These are phyloP conservation scores for Fomitopsis schrenkii DNA, from an alignment of 1,284 basidiomycete species.

Conservation along the genomic window DNA sequence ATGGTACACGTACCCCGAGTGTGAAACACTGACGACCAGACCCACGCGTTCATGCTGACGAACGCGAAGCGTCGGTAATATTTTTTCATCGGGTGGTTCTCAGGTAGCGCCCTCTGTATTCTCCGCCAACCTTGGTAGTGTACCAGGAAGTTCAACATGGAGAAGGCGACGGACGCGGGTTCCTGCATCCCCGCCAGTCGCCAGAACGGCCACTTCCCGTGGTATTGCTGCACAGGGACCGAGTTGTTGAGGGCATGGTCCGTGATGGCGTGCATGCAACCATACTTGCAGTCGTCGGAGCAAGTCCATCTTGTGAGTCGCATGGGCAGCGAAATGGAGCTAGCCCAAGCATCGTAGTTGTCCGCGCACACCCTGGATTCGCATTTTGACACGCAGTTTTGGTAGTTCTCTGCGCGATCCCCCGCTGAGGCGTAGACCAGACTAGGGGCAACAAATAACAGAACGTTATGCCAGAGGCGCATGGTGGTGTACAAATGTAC, in stretches of 20 bases:
- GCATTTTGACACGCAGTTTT: slow-evolving; percentile 24
- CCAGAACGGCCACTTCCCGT: slow-evolving; percentile 98
- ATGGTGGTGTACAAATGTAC: background rate
- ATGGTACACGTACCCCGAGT: slow-evolving; percentile 62
- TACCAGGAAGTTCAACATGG: slow-evolving; percentile 76
- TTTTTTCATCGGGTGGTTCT: slow-evolving; percentile 62
- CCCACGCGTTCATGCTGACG: slow-evolving; percentile 87
- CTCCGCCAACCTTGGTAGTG: slow-evolving; percentile 59
- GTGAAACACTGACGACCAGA: slow-evolving; percentile 92
- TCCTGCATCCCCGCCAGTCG: slow-evolving; percentile 87
- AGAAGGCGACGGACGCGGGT: slow-evolving; percentile 90
- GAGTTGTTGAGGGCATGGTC: slow-evolving; percentile 46
- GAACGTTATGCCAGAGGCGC: background rate
- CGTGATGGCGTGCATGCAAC: slow-evolving; percentile 85
- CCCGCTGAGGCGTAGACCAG: slow-evolving; percentile 24
- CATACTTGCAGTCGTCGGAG: slow-evolving; percentile 84
- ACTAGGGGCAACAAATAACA: slow-evolving; percentile 5
- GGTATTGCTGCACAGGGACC: slow-evolving; percentile 68
- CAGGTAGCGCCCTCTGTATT: slow-evolving; percentile 46
- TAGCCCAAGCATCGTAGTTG: background rate
- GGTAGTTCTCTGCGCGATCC: slow-evolving; percentile 26
- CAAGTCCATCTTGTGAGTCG: slow-evolving; percentile 75
- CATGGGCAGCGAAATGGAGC: slow-evolving; percentile 40
- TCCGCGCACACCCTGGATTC: slow-evolving; percentile 16
- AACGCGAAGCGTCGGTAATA: slow-evolving; percentile 72